Evolutionary conservation across 306 rosid species (phyloP).

Genomic region (Medicago arabica): DNA sequence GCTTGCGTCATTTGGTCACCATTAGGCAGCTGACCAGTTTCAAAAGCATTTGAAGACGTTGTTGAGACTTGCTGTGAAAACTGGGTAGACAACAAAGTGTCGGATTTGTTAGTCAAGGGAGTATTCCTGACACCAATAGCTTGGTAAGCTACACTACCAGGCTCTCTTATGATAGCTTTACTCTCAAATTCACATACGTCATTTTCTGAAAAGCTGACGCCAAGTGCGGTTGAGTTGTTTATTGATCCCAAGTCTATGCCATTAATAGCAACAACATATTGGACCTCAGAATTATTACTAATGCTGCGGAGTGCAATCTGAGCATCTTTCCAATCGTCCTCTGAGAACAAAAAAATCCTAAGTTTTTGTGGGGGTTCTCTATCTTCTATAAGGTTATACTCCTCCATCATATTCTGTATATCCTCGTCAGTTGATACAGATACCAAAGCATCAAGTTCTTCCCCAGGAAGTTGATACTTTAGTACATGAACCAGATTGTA

Average conservation of each 20-base stretch:
- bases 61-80: conserved; percentile 51
- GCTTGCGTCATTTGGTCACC: conserved; percentile 52
- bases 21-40: conserved; percentile 42
- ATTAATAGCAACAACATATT: conserved; percentile 79
- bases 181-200: conserved; percentile 56
- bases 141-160: conserved; percentile 48
- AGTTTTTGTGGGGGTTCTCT: conserved; percentile 60
- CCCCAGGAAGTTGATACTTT: conserved; percentile 90
- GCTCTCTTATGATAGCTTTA: conserved; percentile 53
- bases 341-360: conserved; percentile 75
- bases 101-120: conserved; percentile 43
- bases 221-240: conserved; percentile 62
- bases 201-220: conserved; percentile 54
- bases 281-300: conserved; percentile 66
- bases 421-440: conserved; percentile 89
- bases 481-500: conserved; percentile 59
- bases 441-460: conserved; percentile 90
- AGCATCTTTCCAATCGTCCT: conserved; percentile 71
- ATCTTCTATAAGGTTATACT: conserved; percentile 53
- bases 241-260: conserved; percentile 72
- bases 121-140: conserved; percentile 44
- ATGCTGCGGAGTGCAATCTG: conserved; percentile 54
- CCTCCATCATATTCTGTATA: conserved; percentile 89
- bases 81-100: conserved; percentile 45
- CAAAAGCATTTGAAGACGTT: conserved; percentile 53